phyloP scores from a whole-genome alignment of 495 filamentous ascomycete genomes.

The Penicillium antarcticum region DNA sequence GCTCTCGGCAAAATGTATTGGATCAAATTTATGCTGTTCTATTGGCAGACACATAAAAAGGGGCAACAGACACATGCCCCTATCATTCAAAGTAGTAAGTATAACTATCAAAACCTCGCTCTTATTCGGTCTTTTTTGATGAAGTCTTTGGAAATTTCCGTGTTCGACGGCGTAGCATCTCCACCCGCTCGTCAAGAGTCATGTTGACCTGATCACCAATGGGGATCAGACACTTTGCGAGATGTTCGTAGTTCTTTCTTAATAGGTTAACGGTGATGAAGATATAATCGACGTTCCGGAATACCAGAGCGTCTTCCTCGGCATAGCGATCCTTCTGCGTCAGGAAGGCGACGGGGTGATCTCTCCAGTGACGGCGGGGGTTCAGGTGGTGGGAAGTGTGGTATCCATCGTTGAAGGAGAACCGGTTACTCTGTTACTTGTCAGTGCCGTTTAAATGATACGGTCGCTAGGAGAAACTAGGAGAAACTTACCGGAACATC shows the following conservation, averaged over 20 bases:
- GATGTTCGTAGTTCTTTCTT: constrained; percentile 58
- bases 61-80: background rate
- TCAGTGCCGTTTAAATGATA: constrained; percentile 5
- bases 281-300: constrained; percentile 69
- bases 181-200: constrained; percentile 56
- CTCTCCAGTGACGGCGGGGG: constrained; percentile 69
- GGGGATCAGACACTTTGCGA: constrained; percentile 64
- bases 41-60: background rate
- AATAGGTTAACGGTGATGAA: constrained; percentile 62
- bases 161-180: constrained; percentile 61
- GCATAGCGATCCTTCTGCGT: constrained; percentile 58
- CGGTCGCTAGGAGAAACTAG: background rate
- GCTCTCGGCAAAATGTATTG: background rate
- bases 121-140: constrained; percentile 46
- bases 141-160: constrained; percentile 51
- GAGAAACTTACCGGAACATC: constrained; percentile 61
- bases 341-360: constrained; percentile 66
- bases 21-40: background rate
- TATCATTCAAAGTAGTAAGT: background rate
- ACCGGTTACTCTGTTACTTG: constrained; percentile 57
- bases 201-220: constrained; percentile 64
- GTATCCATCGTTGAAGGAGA: constrained; percentile 76
- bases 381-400: constrained; percentile 77
- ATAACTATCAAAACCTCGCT: background rate
- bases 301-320: constrained; percentile 60